Conservation (phyloP, 2,329 filamentous ascomycete genomes). For the Ceratocystis diversiconidia region DNA sequence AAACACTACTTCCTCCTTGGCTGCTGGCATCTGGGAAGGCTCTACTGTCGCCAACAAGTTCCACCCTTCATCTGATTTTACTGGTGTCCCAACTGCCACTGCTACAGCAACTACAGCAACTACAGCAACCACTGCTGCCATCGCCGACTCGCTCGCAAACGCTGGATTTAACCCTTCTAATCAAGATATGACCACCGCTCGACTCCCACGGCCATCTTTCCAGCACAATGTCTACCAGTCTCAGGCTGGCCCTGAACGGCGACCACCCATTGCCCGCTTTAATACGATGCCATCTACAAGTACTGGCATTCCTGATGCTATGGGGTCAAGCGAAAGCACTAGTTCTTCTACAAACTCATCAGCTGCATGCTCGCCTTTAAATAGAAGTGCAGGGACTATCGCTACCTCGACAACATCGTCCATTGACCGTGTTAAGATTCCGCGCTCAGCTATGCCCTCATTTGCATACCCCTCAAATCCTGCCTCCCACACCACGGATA, state of each 20-base stretch:
- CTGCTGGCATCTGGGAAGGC: neutral
- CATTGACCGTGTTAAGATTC: slow-evolving; percentile 1
- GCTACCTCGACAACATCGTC: neutral
- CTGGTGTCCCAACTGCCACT: neutral
- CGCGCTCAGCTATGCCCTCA: slow-evolving; percentile 9
- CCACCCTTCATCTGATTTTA: neutral
- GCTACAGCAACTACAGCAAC: neutral
- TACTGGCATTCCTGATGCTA: neutral
- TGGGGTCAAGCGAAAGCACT: neutral
- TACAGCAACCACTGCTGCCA: neutral
- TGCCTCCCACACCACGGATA: neutral
- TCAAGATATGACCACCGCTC: slow-evolving; percentile 8
- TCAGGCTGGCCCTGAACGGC: neutral
- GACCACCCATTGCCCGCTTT: slow-evolving; percentile 4
- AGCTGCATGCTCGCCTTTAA: neutral
- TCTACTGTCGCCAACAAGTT: neutral
- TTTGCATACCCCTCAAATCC: neutral
- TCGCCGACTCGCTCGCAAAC: neutral
- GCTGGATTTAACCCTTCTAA: neutral
- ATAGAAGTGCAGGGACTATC: neutral
- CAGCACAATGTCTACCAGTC: slow-evolving; percentile 10
- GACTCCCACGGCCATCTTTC: slow-evolving; percentile 2
- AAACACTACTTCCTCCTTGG: slow-evolving; percentile 32
- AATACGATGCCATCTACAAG: slow-evolving; percentile 6
- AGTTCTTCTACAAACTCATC: neutral